Evolutionary conservation across 2,329 filamentous ascomycete species (phyloP).

Genomic region (Blastomyces gilchristii): DNA sequence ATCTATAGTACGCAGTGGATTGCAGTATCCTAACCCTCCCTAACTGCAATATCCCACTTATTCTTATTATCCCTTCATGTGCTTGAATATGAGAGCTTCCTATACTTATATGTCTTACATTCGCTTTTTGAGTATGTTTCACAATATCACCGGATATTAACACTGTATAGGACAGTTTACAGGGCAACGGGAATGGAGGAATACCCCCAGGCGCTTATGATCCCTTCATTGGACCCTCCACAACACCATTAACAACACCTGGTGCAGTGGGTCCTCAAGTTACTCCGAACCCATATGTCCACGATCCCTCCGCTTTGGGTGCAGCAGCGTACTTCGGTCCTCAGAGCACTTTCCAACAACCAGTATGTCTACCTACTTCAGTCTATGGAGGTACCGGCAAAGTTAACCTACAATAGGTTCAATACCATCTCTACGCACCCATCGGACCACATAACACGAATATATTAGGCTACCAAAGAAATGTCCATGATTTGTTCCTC

Average conservation of each 20-base stretch:
- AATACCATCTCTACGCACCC: conserved; percentile 89
- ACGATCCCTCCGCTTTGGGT: conserved; percentile 53
- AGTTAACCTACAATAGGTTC: conserved; percentile 42
- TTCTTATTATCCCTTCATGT: neutral
- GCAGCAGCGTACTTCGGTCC: conserved; percentile 57
- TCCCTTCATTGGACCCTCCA: conserved; percentile 50
- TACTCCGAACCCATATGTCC: conserved; percentile 65
- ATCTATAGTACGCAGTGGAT: neutral
- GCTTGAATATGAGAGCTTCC: neutral
- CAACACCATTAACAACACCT: conserved; percentile 44
- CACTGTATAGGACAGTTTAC: conserved; percentile 24
- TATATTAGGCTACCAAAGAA: conserved; percentile 72
- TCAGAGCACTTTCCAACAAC: conserved; percentile 51
- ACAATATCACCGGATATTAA: neutral
- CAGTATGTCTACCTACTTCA: conserved; percentile 37
- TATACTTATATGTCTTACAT: neutral
- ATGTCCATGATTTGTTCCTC: conserved; percentile 84
- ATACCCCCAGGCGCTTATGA: conserved; percentile 49
- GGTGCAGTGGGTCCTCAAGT: conserved; percentile 33
- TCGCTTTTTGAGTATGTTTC: neutral
- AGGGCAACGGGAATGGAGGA: conserved; percentile 41
- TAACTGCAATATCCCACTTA: neutral
- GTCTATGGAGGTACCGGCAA: conserved; percentile 15
- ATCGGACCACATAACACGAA: conserved; percentile 74
- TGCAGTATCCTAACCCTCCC: neutral